These are phyloP conservation scores for Trichoderma polysporum DNA, from an alignment of 2,329 filamentous ascomycete species.

Conservation along the genomic window DNA sequence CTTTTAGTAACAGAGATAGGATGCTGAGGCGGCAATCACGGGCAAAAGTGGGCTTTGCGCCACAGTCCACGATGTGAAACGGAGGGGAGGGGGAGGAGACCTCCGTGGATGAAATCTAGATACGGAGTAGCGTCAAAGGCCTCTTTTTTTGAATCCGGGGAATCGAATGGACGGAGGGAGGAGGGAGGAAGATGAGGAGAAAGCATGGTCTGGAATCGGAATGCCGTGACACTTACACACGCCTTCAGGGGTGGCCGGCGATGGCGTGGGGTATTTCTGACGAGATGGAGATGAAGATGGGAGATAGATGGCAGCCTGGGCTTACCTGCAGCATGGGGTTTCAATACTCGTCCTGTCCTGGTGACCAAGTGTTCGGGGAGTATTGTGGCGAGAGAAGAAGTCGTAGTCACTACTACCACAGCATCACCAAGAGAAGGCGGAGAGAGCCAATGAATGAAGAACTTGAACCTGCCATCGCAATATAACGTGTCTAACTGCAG, in stretches of 20 bases:
- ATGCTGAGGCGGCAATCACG: constrained; percentile 14
- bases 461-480: background rate
- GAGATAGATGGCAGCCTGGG: background rate
- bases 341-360: background rate
- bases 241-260: background rate
- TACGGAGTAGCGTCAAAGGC: background rate
- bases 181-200: too few species aligned
- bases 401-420: background rate
- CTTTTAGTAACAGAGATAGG: background rate
- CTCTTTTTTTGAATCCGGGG: too few species aligned
- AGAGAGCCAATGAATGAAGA: background rate
- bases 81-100: background rate
- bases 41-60: constrained; percentile 12
- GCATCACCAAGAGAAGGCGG: background rate
- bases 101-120: background rate
- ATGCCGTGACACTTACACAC: background rate
- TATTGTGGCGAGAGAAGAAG: background rate
- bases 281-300: background rate
- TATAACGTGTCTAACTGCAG: background rate
- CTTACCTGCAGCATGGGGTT: background rate
- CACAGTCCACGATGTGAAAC: background rate
- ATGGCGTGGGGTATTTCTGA: background rate
- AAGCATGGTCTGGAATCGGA: background rate
- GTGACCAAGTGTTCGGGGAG: background rate
- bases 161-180: too few species aligned